Percentiles rank a stretch among this genome's conserved stretches.
Evolutionary conservation across 768 basidiomycete species (phyloP).

Genomic region (Pleurotus tuber-regium): DNA sequence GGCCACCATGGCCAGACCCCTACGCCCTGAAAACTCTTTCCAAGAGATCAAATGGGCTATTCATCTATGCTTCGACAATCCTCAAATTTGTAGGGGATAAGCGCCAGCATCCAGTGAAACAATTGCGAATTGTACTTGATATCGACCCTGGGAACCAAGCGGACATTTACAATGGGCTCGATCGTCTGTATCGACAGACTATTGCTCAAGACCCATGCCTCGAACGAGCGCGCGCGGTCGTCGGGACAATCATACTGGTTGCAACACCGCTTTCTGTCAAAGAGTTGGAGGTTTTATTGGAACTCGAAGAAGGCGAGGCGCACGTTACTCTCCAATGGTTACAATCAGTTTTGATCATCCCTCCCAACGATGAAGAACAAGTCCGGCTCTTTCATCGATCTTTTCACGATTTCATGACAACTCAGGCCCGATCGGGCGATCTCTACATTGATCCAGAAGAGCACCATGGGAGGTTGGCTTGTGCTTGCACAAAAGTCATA

Average conservation of each 20-base stretch:
- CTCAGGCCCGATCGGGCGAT: conserved; percentile 1
- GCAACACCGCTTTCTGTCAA: background rate
- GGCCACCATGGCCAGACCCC: background rate
- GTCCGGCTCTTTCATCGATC: background rate
- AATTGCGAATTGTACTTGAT: background rate
- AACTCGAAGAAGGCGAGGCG: background rate
- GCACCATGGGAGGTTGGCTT: conserved; percentile 4
- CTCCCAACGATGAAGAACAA: background rate
- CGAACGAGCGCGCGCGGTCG: background rate
- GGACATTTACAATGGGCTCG: background rate
- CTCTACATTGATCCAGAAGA: conserved; percentile 2
- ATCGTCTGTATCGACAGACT: background rate
- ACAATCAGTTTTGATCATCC: background rate
- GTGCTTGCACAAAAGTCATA: background rate
- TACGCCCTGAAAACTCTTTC: background rate
- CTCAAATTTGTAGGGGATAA: background rate
- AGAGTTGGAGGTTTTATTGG: background rate
- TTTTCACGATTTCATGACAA: background rate
- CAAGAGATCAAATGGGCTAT: background rate
- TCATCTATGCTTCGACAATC: background rate
- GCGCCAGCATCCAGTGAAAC: background rate
- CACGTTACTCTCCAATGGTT: background rate
- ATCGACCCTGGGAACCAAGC: background rate
- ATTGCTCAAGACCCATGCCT: background rate
- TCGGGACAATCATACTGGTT: background rate